Evolutionary conservation across 176 grass and related monocot genomes (phyloP).

Genomic region (Paspalum vaginatum): DNA sequence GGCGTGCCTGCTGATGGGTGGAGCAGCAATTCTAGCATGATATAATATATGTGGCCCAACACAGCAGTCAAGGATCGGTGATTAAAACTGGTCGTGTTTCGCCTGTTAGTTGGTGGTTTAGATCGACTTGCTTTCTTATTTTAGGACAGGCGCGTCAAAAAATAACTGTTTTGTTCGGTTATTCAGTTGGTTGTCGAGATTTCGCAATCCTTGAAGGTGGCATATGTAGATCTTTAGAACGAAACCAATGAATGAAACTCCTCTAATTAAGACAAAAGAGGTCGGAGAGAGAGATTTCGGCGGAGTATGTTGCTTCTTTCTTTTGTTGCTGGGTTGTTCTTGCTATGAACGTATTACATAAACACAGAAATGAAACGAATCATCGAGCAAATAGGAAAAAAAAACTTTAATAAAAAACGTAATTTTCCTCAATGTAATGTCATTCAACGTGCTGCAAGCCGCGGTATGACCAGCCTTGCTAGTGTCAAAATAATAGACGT

Average conservation of each 20-base stretch:
- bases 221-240: neutral
- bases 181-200: neutral
- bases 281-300: neutral
- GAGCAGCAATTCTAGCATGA: constrained; percentile 30
- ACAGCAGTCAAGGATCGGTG: neutral
- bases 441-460: too few relatives aligned
- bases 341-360: too few relatives aligned
- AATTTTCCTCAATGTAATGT: too few relatives aligned
- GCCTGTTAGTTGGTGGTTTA: neutral
- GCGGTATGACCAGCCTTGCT: too few relatives aligned
- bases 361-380: too few relatives aligned
- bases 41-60: neutral
- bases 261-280: neutral
- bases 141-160: neutral
- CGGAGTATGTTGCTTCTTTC: too few relatives aligned
- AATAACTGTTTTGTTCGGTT: neutral
- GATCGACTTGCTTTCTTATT: too few relatives aligned
- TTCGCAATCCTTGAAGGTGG: neutral
- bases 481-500: too few relatives aligned
- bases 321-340: too few relatives aligned
- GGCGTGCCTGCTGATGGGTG: constrained; percentile 4
- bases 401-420: too few relatives aligned
- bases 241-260: neutral
- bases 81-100: neutral
- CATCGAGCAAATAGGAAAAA: too few relatives aligned